phyloP scores from a whole-genome alignment of 23 red algal genomes.

The Pyropia yezoensis region DNA sequence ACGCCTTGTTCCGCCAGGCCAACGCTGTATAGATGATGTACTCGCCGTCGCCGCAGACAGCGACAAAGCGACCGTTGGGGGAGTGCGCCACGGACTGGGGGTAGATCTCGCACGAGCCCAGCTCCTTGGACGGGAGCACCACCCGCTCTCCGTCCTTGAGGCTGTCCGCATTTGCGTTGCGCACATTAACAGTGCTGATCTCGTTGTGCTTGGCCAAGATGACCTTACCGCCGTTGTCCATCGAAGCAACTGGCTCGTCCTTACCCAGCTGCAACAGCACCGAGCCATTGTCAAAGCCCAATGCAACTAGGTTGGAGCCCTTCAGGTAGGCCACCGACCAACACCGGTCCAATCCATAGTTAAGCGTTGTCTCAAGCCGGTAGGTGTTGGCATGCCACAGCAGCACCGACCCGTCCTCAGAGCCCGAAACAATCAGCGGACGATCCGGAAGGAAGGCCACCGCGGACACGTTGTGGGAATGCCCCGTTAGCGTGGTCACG shows the following conservation, averaged over 20 bases:
- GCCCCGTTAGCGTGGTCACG: slow-evolving; percentile 68
- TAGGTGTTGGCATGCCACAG: slow-evolving; percentile 94
- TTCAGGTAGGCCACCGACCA: slow-evolving; percentile 81
- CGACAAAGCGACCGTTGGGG: slow-evolving; percentile 95
- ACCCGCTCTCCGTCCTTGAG: slow-evolving; percentile 70
- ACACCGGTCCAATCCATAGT: slow-evolving; percentile 81
- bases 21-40: slow-evolving; percentile 97
- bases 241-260: slow-evolving; percentile 79
- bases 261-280: slow-evolving; percentile 82
- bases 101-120: slow-evolving; percentile 82
- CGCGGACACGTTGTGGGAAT: slow-evolving; percentile 82
- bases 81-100: slow-evolving; percentile 74
- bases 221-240: slow-evolving; percentile 91
- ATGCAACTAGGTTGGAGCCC: slow-evolving; percentile 72
- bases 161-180: slow-evolving; percentile 22
- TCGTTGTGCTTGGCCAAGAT: slow-evolving; percentile 90
- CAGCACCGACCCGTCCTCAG: slow-evolving; percentile 73
- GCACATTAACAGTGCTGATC: slow-evolving; percentile 60
- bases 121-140: slow-evolving; percentile 57
- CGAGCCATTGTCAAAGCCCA: slow-evolving; percentile 91
- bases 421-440: slow-evolving; percentile 79
- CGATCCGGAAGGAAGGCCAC: slow-evolving; percentile 84
- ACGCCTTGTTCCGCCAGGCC: slow-evolving; percentile 90
- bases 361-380: slow-evolving; percentile 74
- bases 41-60: slow-evolving; percentile 97